Evolutionary conservation across 768 basidiomycete genomes (phyloP).

Genomic region (Naganishia antarctica): DNA sequence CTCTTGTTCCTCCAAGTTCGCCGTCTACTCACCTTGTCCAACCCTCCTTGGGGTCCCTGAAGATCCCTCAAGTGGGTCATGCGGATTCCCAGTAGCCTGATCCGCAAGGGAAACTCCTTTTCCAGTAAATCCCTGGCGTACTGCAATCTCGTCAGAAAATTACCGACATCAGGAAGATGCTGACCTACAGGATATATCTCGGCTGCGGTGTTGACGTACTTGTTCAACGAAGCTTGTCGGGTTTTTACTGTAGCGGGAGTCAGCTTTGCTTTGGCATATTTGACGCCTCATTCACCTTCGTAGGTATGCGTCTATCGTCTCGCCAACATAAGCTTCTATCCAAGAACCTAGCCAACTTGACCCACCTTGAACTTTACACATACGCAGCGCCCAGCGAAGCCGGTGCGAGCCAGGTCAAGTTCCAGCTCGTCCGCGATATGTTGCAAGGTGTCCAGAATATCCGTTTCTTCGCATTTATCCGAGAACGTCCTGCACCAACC

Average conservation of each 20-base stretch:
- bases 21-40: not conserved
- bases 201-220: slow-evolving; percentile 68
- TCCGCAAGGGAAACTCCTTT: slow-evolving; percentile 69
- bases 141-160: slow-evolving; percentile 48
- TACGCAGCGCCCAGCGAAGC: slow-evolving; percentile 82
- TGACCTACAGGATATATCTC: slow-evolving; percentile 67
- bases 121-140: slow-evolving; percentile 76
- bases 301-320: slow-evolving; percentile 63
- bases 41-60: slow-evolving; percentile 14
- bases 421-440: slow-evolving; percentile 76
- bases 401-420: slow-evolving; percentile 67
- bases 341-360: not conserved
- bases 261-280: not conserved
- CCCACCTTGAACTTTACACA: slow-evolving; percentile 78
- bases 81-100: slow-evolving; percentile 81
- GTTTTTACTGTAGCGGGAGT: not conserved
- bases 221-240: slow-evolving; percentile 70
- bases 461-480: slow-evolving; percentile 60
- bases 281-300: slow-evolving; percentile 57
- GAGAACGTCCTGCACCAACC: slow-evolving; percentile 65
- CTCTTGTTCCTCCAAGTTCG: too few species aligned
- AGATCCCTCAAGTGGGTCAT: slow-evolving; percentile 86
- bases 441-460: slow-evolving; percentile 70
- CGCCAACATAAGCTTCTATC: slow-evolving; percentile 22
- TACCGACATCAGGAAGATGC: not conserved